Evolutionary conservation across 805 yeast species (phyloP), one percentile per base, ranked within the genome.

Genomic region (Candida montana): DNA sequence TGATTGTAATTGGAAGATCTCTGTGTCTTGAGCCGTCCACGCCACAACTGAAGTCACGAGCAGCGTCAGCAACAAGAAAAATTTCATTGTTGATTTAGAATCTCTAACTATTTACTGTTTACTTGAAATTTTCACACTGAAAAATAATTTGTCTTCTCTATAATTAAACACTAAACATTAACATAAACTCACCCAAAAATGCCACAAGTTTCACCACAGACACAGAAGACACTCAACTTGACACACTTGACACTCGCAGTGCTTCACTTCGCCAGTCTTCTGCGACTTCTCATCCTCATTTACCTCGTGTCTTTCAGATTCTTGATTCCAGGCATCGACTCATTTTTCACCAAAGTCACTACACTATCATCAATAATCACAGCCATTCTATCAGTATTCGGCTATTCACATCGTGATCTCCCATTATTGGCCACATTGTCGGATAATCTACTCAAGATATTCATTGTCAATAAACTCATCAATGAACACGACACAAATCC

Each of bases 11-110:
- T 74, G 70, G 66, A 91, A 89, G 41, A 91, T 79, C 63, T 90
- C 96, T 27, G 83, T 70, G 61, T 91, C 97, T 42, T 75, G 79
- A 0, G 79, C 66, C 2, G 79, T 57, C 78, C 89, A 83, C 5
- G 72, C 74, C 8, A 50, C 59, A 10, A 62, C 50, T 1, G 63
- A 33, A 5, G 57, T 19, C 1, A 55, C 31, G 7, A 44, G 29
- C 18, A 43, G 19, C 49, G 49, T 32, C 37, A 48, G 43, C 29
- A 54, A 27, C 20, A 41, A 16, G 49, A 51, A 28, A 35, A 54
- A 23, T n/a, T 29, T 45, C 53, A 50, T n/a, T n/a, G n/a, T n/a
- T n/a, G n/a, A n/a, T n/a, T n/a, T n/a, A n/a, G n/a, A n/a, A n/a
- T n/a, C n/a, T n/a, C n/a, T n/a, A n/a, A n/a, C n/a, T n/a, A n/a